Percentiles rank a stretch among this genome's conserved stretches.
These are phyloP conservation scores for Nemania abortiva DNA, from an alignment of 2,329 filamentous ascomycete species.

Conservation along the genomic window DNA sequence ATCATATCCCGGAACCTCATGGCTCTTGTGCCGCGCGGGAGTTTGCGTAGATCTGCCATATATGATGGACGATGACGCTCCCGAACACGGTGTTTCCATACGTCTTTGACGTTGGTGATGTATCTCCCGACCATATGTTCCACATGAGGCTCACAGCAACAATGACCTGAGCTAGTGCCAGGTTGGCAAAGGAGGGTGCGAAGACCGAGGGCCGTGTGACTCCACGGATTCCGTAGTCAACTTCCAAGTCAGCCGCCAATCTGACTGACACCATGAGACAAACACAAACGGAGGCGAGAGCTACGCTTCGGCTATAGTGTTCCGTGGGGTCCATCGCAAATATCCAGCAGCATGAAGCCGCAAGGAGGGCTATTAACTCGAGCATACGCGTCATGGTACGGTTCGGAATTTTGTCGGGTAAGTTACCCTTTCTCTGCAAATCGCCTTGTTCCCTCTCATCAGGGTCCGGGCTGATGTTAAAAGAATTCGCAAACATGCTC, in stretches of 20 bases:
- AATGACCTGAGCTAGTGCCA: conserved; percentile 47
- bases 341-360: conserved; percentile 48
- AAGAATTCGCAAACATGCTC: conserved; percentile 51
- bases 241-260: conserved; percentile 49
- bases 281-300: conserved; percentile 47
- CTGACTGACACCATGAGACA: conserved; percentile 50
- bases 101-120: conserved; percentile 38
- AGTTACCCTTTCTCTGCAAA: conserved; percentile 17
- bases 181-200: conserved; percentile 45
- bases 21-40: background rate
- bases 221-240: conserved; percentile 45
- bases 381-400: conserved; percentile 42
- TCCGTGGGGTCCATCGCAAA: conserved; percentile 45
- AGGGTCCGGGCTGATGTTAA: conserved; percentile 50
- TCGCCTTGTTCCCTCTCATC: conserved; percentile 42
- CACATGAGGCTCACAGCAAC: conserved; percentile 47
- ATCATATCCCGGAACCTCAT: background rate
- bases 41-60: conserved; percentile 48
- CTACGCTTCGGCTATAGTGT: conserved; percentile 47
- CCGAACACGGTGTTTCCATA: conserved; percentile 50
- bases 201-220: conserved; percentile 43
- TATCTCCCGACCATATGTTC: conserved; percentile 47
- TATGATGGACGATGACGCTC: conserved; percentile 48
- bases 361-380: conserved; percentile 47
- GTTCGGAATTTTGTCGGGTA: conserved; percentile 34